Conservation (phyloP, 2,329 filamentous ascomycete genomes). For the Samsoniella hepiali region DNA sequence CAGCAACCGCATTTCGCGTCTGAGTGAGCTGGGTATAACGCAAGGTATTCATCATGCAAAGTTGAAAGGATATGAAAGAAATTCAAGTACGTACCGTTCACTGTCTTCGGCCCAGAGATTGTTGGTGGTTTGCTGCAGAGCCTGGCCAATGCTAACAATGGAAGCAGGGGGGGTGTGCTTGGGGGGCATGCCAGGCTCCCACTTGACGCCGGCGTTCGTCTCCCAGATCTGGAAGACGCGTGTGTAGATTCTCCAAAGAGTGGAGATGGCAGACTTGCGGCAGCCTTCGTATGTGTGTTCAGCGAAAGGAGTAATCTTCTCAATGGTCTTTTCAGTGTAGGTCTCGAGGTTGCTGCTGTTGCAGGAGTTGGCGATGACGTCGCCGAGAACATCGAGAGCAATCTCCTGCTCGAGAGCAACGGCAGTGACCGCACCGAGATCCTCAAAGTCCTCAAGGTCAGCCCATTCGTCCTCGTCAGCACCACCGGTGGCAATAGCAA, state of each 20-base stretch:
- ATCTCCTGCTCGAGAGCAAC: constrained; percentile 97
- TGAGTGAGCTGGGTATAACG: constrained; percentile 99
- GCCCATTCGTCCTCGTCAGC: constrained; percentile 61
- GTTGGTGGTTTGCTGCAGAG: constrained; percentile 80
- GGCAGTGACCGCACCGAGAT: constrained; percentile 79
- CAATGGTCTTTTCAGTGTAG: constrained; percentile 85
- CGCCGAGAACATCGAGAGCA: constrained; percentile 89
- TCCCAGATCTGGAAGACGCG: constrained; percentile 87
- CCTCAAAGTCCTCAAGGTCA: constrained; percentile 80
- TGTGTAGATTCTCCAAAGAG: constrained; percentile 89
- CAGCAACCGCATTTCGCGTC: constrained; percentile 87
- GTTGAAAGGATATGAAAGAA: constrained; percentile 23
- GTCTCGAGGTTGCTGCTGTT: constrained; percentile 68
- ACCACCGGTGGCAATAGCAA: constrained; percentile 55
- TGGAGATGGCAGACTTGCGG: constrained; percentile 86
- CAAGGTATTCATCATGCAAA: constrained; percentile 75
- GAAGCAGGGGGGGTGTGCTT: constrained; percentile 75
- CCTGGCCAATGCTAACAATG: constrained; percentile 78
- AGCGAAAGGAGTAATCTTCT: constrained; percentile 73
- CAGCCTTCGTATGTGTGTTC: constrained; percentile 93
- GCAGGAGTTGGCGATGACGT: constrained; percentile 85
- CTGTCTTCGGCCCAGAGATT: constrained; percentile 84
- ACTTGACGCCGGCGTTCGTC: constrained; percentile 70
- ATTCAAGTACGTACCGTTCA: constrained; percentile 72
- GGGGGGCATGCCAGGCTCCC: constrained; percentile 82